A percentile compares a stretch with the other conserved stretches of the same genome.
Evolutionary conservation across 306 rosid genomes (phyloP).

Genomic region (Alnus rubra): DNA sequence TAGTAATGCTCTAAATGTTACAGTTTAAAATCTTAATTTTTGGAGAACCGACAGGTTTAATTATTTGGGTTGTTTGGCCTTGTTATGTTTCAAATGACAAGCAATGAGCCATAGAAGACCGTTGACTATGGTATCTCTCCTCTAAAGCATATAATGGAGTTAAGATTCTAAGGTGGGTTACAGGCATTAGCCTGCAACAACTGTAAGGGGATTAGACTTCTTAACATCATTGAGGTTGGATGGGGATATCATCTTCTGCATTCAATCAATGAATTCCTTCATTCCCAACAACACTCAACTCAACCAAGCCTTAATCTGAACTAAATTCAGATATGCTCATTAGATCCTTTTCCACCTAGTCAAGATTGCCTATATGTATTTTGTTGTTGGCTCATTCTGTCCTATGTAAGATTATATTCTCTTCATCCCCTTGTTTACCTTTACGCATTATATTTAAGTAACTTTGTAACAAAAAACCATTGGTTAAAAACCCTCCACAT

Average conservation of each 20-base stretch:
- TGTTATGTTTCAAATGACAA: neutral
- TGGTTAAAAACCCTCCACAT: neutral
- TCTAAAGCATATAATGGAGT: neutral
- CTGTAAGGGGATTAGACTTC: neutral
- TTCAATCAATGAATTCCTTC: neutral
- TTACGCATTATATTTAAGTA: neutral
- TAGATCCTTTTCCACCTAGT: neutral
- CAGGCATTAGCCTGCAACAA: neutral
- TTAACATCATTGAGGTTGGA: neutral
- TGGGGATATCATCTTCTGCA: too few relatives aligned
- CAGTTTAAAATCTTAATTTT: neutral
- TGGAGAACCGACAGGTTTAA: neutral
- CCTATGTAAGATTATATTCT: neutral
- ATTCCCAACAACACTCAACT: neutral
- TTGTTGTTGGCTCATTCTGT: neutral
- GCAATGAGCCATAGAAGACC: neutral
- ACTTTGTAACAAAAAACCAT: neutral
- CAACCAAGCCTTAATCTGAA: neutral
- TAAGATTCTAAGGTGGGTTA: neutral
- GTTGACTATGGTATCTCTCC: neutral
- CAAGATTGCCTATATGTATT: neutral
- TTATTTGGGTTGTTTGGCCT: neutral
- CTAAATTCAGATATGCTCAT: neutral
- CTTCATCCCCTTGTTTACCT: neutral
- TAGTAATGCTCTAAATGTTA: too few relatives aligned